A percentile compares a stretch with the other conserved stretches of the same genome.
These are phyloP conservation scores for Termitomyces sp. DNA, from an alignment of 768 basidiomycete species.

Conservation along the genomic window DNA sequence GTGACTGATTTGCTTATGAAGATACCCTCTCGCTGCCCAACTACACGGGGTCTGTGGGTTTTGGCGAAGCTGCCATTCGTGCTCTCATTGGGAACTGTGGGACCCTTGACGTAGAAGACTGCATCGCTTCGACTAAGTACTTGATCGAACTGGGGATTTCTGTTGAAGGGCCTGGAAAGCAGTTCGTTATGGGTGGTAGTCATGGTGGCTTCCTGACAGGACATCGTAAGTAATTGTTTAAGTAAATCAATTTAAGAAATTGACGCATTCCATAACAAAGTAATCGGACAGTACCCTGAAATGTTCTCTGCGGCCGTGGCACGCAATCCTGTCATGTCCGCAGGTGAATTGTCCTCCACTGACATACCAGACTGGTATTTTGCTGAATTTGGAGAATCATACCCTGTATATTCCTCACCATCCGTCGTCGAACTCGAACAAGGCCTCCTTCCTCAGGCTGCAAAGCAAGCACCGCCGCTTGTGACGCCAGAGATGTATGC, in stretches of 20 bases:
- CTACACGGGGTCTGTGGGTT: conserved; percentile 66
- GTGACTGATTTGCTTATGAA: conserved; percentile 13
- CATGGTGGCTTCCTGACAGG: conserved; percentile 65
- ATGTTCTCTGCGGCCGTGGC: conserved; percentile 57
- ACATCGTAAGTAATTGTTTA: conserved; percentile 38
- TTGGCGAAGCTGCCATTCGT: conserved; percentile 54
- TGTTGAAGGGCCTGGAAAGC: conserved; percentile 39
- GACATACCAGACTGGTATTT: conserved; percentile 73
- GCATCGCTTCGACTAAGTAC: conserved; percentile 46
- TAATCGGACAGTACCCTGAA: conserved; percentile 58
- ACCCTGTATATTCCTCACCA: conserved; percentile 30
- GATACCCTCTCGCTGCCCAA: conserved; percentile 59
- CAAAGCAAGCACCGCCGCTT: conserved; percentile 18
- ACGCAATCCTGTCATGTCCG: conserved; percentile 66
- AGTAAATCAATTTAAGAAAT: not conserved
- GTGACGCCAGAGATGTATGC: conserved; percentile 41
- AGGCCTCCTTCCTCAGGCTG: not conserved
- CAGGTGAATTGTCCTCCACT: conserved; percentile 45
- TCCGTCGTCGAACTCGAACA: conserved; percentile 5
- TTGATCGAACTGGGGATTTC: conserved; percentile 47
- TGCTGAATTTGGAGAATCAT: conserved; percentile 38
- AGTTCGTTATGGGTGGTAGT: conserved; percentile 58
- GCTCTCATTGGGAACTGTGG: conserved; percentile 55
- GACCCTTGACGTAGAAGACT: conserved; percentile 59
- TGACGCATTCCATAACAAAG: conserved; percentile 22